Percentiles rank a stretch among this genome's conserved stretches.
Evolutionary conservation across 2,329 filamentous ascomycete genomes (phyloP).

Genomic region (Aspergillus fijiensis): DNA sequence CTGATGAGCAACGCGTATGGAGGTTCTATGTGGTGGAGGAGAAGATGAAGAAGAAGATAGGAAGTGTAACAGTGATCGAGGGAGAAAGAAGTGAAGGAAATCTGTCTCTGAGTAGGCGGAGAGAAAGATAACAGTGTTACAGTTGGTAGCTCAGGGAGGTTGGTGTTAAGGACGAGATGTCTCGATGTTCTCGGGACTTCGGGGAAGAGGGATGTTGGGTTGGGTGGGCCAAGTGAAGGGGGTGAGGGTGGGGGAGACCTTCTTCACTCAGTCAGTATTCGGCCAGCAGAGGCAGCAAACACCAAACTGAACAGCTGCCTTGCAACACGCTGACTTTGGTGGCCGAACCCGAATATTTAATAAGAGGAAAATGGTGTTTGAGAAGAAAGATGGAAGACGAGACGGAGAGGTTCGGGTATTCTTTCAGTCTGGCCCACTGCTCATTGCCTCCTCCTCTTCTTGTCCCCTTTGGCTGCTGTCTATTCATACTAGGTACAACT

Average conservation of each 20-base stretch:
- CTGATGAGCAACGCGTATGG: background rate
- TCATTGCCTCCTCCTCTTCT: background rate
- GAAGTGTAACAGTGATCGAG: background rate
- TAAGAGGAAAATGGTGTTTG: background rate
- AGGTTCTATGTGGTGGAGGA: background rate
- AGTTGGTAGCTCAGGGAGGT: background rate
- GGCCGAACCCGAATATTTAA: background rate
- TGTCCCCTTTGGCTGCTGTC: no score
- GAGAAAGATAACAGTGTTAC: background rate
- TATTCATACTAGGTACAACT: no score
- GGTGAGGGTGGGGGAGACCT: background rate
- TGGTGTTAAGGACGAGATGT: no score
- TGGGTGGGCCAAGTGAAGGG: background rate
- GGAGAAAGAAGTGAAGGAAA: background rate
- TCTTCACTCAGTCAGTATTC: background rate
- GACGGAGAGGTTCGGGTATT: background rate
- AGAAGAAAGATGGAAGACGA: background rate
- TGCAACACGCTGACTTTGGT: background rate
- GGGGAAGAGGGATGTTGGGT: background rate
- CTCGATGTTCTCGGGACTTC: background rate
- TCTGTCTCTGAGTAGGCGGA: background rate
- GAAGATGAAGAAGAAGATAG: background rate
- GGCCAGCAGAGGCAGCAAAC: background rate
- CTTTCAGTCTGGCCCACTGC: background rate
- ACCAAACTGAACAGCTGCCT: background rate